Evolutionary conservation across 441 rosid species (phyloP).

Genomic region (Geranium incanum): DNA sequence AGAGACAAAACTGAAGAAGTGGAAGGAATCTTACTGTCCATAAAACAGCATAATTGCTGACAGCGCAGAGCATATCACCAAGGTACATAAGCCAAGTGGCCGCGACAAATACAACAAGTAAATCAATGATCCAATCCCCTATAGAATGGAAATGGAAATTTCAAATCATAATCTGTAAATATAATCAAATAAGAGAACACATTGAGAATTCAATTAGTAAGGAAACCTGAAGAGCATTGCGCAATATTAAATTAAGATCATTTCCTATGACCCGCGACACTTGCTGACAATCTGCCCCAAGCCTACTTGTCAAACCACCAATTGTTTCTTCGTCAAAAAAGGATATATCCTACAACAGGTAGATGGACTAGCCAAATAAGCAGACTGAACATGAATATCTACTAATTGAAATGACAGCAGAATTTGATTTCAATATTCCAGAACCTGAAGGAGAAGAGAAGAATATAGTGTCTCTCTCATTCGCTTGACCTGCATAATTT

Average conservation of each 20-base stretch:
- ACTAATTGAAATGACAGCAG: conserved; percentile 12
- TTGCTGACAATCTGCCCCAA: conserved; percentile 97
- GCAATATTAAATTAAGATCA: conserved; percentile 79
- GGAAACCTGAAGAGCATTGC: conserved; percentile 84
- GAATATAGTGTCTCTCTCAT: conserved; percentile 90
- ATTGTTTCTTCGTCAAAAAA: conserved; percentile 90
- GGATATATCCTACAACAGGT: conserved; percentile 62
- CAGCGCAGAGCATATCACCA: conserved; percentile 63
- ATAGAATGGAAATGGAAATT: conserved; percentile 26
- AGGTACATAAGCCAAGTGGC: conserved; percentile 78
- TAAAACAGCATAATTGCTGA: conserved; percentile 69
- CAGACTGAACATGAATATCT: background rate
- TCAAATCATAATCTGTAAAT: conserved; percentile 21
- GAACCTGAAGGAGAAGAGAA: conserved; percentile 84
- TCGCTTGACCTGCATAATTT: conserved; percentile 60
- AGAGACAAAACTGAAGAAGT: conserved; percentile 12
- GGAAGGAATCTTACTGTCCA: conserved; percentile 56
- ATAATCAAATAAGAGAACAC: conserved; percentile 1
- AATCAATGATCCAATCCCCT: conserved; percentile 83
- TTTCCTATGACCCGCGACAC: conserved; percentile 88
- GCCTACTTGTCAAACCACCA: conserved; percentile 96
- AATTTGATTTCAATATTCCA: conserved; percentile 18
- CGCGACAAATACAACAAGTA: conserved; percentile 73
- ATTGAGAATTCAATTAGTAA: conserved; percentile 16
- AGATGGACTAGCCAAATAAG: conserved; percentile 11